A percentile compares a stretch with the other conserved stretches of the same genome.
These are phyloP conservation scores for Anastatica hierochuntica DNA, from an alignment of 345 rosid species.

Conservation along the genomic window DNA sequence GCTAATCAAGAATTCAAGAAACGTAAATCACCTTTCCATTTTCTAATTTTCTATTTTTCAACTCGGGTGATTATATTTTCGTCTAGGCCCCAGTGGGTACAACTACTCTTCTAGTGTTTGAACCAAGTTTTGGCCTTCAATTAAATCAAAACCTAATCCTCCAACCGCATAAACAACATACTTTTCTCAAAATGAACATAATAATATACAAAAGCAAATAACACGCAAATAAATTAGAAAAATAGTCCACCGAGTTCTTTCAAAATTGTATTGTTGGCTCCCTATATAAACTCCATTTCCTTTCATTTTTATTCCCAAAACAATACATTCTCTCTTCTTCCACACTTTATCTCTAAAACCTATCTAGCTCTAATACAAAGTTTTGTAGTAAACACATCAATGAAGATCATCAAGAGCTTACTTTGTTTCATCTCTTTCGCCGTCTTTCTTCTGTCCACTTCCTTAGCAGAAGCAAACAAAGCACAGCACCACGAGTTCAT, in stretches of 20 bases:
- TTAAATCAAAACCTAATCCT: slow-evolving; percentile 29
- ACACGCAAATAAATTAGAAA: not conserved
- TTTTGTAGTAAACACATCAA: not conserved
- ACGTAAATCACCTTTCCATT: slow-evolving; percentile 21
- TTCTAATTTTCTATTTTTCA: no score
- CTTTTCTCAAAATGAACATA: not conserved
- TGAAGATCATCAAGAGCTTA: slow-evolving; percentile 19
- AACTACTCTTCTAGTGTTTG: slow-evolving; percentile 25
- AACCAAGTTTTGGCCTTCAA: slow-evolving; percentile 27
- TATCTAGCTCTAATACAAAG: not conserved
- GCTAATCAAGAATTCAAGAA: slow-evolving; percentile 23
- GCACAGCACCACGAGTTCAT: slow-evolving; percentile 61
- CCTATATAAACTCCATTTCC: slow-evolving; percentile 12
- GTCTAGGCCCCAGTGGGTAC: slow-evolving; percentile 29
- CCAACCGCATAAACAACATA: slow-evolving; percentile 18
- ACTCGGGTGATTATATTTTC: not conserved
- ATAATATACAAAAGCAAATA: not conserved
- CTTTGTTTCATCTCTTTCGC: slow-evolving; percentile 19
- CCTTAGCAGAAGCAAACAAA: slow-evolving; percentile 35
- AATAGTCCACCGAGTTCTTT: slow-evolving; percentile 9
- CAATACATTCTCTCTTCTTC: not conserved
- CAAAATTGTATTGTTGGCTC: slow-evolving; percentile 7
- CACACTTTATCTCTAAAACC: slow-evolving; percentile 8
- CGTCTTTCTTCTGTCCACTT: slow-evolving; percentile 30
- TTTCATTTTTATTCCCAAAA: slow-evolving; percentile 8